A percentile compares a stretch with the other conserved stretches of the same genome.
Evolutionary conservation across 1,139 yeast genomes (phyloP).

Genomic region (Kazachstania sp.): DNA sequence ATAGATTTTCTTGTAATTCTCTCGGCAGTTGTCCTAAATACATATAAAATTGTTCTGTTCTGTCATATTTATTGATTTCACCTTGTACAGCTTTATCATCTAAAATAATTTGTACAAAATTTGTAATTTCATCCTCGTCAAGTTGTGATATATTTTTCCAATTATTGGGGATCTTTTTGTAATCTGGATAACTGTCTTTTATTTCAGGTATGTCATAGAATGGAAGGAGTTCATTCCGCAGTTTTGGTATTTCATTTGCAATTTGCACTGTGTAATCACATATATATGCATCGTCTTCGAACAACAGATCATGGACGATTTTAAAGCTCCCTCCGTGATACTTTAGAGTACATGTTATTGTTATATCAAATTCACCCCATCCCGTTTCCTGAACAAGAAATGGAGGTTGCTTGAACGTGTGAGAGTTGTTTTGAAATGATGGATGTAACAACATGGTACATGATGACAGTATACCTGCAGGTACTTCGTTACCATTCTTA

Average conservation of each 20-base stretch:
- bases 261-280: constrained; percentile 65
- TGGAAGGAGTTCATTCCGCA: constrained; percentile 59
- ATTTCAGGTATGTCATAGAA: constrained; percentile 60
- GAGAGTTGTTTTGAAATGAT: constrained; percentile 76
- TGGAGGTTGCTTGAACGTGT: constrained; percentile 75
- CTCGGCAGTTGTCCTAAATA: constrained; percentile 87
- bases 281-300: constrained; percentile 61
- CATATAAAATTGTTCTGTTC: constrained; percentile 96
- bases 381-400: constrained; percentile 84
- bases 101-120: constrained; percentile 89
- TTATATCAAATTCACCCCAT: constrained; percentile 95
- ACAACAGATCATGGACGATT: constrained; percentile 75
- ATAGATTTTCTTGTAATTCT: constrained; percentile 51
- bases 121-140: constrained; percentile 79
- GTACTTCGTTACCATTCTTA: constrained; percentile 67
- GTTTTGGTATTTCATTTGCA: constrained; percentile 62
- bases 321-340: constrained; percentile 79
- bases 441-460: constrained; percentile 90
- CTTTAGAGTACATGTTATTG: constrained; percentile 60
- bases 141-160: constrained; percentile 30
- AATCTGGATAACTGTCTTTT: not conserved
- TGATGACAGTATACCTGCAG: constrained; percentile 75
- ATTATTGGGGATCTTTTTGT: constrained; percentile 1
- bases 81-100: constrained; percentile 85
- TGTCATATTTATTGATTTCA: constrained; percentile 85